Conservation (phyloP, 2,329 filamentous ascomycete genomes). For the Colletotrichum echinochloae region DNA sequence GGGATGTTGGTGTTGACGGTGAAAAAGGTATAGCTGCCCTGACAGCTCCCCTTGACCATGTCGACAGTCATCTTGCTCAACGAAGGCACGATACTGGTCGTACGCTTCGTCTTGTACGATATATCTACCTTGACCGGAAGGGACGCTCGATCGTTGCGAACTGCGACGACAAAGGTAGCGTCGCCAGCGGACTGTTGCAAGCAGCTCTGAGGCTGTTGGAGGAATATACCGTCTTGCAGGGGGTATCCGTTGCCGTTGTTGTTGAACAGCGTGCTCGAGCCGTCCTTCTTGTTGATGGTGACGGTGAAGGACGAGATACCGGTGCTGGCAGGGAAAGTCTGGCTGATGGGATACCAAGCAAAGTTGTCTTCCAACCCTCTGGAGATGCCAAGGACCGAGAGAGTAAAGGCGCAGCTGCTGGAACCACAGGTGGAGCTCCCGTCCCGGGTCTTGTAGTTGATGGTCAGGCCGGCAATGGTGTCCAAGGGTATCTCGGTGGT, state of each 20-base stretch:
- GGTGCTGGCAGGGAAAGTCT: conserved; percentile 65
- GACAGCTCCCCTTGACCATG: conserved; percentile 58
- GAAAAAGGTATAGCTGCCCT: conserved; percentile 63
- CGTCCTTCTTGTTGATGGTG: conserved; percentile 61
- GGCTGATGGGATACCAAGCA: conserved; percentile 62
- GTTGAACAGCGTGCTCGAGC: conserved; percentile 59
- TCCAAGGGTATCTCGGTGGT: conserved; percentile 60
- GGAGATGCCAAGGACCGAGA: conserved; percentile 60
- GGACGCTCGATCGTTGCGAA: conserved; percentile 61
- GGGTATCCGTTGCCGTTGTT: conserved; percentile 70
- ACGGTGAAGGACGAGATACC: conserved; percentile 73
- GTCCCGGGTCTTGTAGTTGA: conserved; percentile 68
- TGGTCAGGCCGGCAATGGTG: conserved; percentile 59
- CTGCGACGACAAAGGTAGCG: conserved; percentile 59
- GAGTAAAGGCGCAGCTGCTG: conserved; percentile 57
- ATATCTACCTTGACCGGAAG: conserved; percentile 56
- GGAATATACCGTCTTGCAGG: conserved; percentile 65
- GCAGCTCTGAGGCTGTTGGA: conserved; percentile 70
- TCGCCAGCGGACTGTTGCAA: conserved; percentile 57
- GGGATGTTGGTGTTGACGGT: conserved; percentile 56
- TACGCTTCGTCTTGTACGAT: conserved; percentile 57
- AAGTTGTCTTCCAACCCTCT: conserved; percentile 72
- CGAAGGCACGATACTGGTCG: conserved; percentile 55
- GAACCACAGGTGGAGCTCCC: conserved; percentile 60
- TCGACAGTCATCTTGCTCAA: conserved; percentile 53